A percentile compares a stretch with the other conserved stretches of the same genome.
Conservation (phyloP, 2,329 filamentous ascomycete species). For the Fusarium bactridioides region DNA sequence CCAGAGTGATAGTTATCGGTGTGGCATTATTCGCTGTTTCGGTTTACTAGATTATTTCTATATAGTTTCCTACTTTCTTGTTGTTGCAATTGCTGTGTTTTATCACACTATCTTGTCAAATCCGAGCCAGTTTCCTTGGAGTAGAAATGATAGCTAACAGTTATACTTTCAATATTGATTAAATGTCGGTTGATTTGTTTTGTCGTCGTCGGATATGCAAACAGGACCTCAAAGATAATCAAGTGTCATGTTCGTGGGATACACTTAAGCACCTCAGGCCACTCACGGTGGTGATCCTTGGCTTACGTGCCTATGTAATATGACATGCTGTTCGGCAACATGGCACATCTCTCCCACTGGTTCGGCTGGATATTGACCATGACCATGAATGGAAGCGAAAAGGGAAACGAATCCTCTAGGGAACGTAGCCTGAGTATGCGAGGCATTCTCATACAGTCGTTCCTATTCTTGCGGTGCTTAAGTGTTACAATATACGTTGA, state of each 20-base stretch:
- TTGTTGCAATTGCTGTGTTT: not conserved
- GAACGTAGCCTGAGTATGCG: not conserved
- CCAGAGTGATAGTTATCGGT: not conserved
- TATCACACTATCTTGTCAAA: not conserved
- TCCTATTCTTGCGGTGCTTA: not conserved
- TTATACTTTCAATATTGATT: not conserved
- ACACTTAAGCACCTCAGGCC: not conserved
- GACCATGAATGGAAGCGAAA: not conserved
- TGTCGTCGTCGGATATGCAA: not conserved
- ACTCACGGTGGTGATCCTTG: not conserved
- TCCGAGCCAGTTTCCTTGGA: not conserved
- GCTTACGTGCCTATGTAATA: not conserved
- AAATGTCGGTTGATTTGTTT: not conserved
- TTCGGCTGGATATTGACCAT: not conserved
- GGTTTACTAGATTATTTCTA: not conserved
- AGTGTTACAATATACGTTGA: not conserved
- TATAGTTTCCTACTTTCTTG: not conserved
- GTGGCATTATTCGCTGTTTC: not conserved
- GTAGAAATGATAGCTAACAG: not conserved
- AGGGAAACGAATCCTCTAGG: not conserved
- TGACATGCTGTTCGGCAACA: not conserved
- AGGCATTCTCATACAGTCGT: not conserved
- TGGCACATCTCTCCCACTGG: not conserved
- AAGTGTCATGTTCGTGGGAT: not conserved
- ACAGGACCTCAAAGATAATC: not conserved